phyloP scores from a whole-genome alignment of 75 land plant species.

The Cunninghamia lanceolata region DNA sequence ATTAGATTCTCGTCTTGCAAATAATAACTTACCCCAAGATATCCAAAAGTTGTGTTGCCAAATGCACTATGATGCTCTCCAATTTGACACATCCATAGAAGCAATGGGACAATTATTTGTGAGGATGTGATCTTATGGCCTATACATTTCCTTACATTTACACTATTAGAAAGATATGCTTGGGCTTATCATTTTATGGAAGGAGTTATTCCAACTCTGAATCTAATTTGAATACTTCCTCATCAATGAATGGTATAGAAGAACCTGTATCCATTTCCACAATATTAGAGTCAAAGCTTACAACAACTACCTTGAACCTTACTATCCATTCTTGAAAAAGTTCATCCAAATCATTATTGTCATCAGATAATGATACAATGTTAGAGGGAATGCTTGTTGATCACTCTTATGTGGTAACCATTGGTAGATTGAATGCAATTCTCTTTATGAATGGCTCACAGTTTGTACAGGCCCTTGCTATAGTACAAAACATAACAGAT shows the following conservation, averaged over 20 bases:
- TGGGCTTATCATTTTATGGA: not conserved
- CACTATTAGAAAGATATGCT: conserved; percentile 51
- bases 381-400: conserved; percentile 57
- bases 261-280: conserved; percentile 1
- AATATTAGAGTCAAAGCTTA: not conserved
- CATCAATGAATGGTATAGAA: not conserved
- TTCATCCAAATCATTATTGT: not conserved
- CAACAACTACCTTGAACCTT: not conserved
- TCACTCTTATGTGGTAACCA: conserved; percentile 26
- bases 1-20: conserved; percentile 97
- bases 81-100: conserved; percentile 37
- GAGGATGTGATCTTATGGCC: conserved; percentile 43
- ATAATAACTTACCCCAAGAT: conserved; percentile 72
- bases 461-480: conserved; percentile 49
- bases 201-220: not conserved
- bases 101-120: conserved; percentile 44
- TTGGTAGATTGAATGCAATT: conserved; percentile 37
- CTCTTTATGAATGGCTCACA: conserved; percentile 51
- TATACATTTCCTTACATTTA: conserved; percentile 42
- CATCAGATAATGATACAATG: not conserved
- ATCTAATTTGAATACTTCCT: not conserved
- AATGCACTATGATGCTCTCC: conserved; percentile 51
- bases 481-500: conserved; percentile 41
- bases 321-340: not conserved
- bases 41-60: conserved; percentile 47